phyloP scores from a whole-genome alignment of 108 stramenopile genomes.

The Nitzschia sp. region DNA sequence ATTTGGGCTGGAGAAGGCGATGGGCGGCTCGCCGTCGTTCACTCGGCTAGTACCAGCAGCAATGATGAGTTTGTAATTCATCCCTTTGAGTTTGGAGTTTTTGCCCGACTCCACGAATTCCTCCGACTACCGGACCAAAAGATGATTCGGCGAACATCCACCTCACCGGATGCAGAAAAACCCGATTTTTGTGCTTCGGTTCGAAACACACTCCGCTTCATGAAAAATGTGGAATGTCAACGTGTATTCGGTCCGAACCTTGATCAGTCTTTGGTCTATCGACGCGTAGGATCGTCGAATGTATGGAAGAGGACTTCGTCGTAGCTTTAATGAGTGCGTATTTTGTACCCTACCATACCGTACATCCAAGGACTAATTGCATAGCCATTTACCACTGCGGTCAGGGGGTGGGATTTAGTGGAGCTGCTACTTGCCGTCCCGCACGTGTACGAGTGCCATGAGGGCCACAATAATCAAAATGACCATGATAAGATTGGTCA shows the following conservation, averaged over 20 bases:
- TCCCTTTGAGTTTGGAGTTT: conserved; percentile 55
- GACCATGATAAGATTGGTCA: background rate
- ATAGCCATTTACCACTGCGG: too few species aligned
- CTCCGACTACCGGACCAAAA: conserved; percentile 49
- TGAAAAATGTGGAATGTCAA: background rate
- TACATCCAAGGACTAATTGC: too few species aligned
- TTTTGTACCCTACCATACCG: too few species aligned
- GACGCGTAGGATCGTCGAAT: background rate
- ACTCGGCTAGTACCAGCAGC: conserved; percentile 8
- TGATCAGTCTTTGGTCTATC: conserved; percentile 14
- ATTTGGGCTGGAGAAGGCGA: conserved; percentile 48
- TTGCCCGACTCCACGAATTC: conserved; percentile 39
- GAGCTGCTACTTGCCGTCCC: background rate
- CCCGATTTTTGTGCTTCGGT: conserved; percentile 58
- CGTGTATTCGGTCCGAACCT: conserved; percentile 8
- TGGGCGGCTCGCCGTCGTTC: conserved; percentile 34
- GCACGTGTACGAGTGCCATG: background rate
- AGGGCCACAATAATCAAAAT: background rate
- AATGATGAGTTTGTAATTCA: conserved; percentile 39
- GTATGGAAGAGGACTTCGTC: background rate
- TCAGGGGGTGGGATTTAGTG: too few species aligned
- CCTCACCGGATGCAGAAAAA: conserved; percentile 74
- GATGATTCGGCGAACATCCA: conserved; percentile 60
- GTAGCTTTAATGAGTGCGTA: too few species aligned
- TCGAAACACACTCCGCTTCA: conserved; percentile 33